phyloP scores from a whole-genome alignment of 169 alveolate species.

The Cryptosporidium ryanae region DNA sequence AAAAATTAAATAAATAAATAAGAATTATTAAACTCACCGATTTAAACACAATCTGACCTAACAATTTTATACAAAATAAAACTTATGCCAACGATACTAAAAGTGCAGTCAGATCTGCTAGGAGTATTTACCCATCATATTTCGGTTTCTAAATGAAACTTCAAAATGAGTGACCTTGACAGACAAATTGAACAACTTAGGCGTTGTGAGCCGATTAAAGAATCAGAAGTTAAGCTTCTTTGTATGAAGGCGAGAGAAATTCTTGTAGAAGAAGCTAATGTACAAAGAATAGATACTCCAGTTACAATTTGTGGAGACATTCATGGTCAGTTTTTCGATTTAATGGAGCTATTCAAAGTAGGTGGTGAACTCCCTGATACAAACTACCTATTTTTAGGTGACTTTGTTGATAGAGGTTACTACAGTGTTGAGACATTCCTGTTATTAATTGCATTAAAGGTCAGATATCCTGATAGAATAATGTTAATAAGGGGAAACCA shows the following conservation, averaged over 20 bases:
- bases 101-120: neutral
- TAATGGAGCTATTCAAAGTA: constrained; percentile 92
- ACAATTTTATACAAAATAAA: neutral
- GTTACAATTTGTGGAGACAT: constrained; percentile 98
- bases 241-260: constrained; percentile 97
- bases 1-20: neutral
- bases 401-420: constrained; percentile 99
- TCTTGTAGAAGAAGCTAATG: constrained; percentile 95
- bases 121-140: neutral
- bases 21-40: neutral
- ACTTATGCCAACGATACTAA: neutral
- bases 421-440: constrained; percentile 98
- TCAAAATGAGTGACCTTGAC: constrained; percentile 86
- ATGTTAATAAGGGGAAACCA: constrained; percentile 98
- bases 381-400: constrained; percentile 98
- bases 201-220: constrained; percentile 94
- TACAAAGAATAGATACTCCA: constrained; percentile 96
- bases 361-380: constrained; percentile 92
- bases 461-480: constrained; percentile 96
- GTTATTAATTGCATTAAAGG: constrained; percentile 95
- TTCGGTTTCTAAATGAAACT: neutral
- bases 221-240: constrained; percentile 93
- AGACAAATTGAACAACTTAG: constrained; percentile 91
- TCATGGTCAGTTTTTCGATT: constrained; percentile 96
- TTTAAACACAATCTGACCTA: neutral